Conservation (phyloP, 1,284 basidiomycete species). For the Pascua guehoae region DNA sequence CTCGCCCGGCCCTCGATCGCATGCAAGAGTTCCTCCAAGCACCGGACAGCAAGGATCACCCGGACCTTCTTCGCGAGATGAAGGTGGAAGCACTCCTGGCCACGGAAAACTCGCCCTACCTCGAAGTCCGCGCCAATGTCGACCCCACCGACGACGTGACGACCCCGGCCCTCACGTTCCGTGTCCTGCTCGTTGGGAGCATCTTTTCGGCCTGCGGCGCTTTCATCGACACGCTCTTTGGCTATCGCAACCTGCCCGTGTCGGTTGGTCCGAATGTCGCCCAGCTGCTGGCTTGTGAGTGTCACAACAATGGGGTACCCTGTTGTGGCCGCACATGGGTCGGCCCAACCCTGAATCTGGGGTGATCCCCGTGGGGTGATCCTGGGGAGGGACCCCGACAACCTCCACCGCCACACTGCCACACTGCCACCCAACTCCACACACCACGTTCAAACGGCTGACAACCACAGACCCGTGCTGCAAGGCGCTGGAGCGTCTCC, state of each 20-base stretch:
- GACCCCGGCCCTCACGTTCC: conserved; percentile 78
- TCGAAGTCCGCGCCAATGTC: conserved; percentile 80
- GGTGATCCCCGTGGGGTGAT: no score
- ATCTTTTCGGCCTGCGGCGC: conserved; percentile 56
- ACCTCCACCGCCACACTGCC: no score
- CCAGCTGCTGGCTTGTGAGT: conserved; percentile 31
- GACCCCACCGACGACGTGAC: conserved; percentile 70
- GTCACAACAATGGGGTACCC: background rate
- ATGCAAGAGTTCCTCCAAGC: conserved; percentile 25
- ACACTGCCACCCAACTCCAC: no score
- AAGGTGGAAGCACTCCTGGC: conserved; percentile 38
- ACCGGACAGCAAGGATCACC: conserved; percentile 24
- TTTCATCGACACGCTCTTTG: conserved; percentile 62
- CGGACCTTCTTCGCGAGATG: conserved; percentile 30
- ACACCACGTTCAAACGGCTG: no score
- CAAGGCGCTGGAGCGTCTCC: conserved; percentile 20
- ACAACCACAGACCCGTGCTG: conserved; percentile 22
- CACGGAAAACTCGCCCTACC: conserved; percentile 64
- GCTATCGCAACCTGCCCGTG: conserved; percentile 36
- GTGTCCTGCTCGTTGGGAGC: conserved; percentile 67
- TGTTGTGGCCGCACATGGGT: no score
- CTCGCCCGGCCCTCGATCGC: conserved; percentile 11
- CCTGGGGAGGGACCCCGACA: no score
- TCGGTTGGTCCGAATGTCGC: conserved; percentile 28
- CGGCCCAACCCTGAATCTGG: no score